A percentile compares a stretch with the other conserved stretches of the same genome.
Evolutionary conservation across 305 asterid species (phyloP).

Genomic region (Fraxinus ornus): DNA sequence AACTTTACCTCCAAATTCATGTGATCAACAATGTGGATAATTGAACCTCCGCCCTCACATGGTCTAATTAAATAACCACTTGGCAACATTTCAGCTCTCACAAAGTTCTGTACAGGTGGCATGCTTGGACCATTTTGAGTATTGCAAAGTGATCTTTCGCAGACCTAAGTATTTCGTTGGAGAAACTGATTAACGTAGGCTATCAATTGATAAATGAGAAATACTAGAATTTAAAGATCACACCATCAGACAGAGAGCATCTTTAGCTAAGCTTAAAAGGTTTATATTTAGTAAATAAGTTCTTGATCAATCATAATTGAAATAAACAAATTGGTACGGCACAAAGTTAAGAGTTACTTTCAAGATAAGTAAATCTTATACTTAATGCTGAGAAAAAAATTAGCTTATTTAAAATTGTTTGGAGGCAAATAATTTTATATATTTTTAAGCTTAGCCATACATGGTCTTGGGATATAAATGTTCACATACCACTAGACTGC

Average conservation of each 20-base stretch:
- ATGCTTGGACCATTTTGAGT: conserved; percentile 83
- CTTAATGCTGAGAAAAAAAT: background rate
- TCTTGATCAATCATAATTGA: background rate
- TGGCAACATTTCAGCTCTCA: conserved; percentile 85
- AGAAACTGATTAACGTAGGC: conserved; percentile 1
- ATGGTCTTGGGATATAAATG: background rate
- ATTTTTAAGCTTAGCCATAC: background rate
- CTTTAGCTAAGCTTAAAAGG: background rate
- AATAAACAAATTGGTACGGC: background rate
- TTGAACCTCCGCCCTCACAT: no score
- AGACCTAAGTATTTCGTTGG: conserved; percentile 43
- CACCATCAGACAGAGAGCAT: background rate
- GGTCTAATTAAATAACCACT: conserved; percentile 91
- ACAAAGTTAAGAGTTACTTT: background rate
- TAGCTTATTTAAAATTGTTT: background rate
- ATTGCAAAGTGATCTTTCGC: conserved; percentile 81
- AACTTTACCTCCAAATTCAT: conserved; percentile 68
- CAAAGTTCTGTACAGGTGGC: conserved; percentile 80
- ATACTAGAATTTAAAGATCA: background rate
- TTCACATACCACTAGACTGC: conserved; percentile 74
- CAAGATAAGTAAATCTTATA: background rate
- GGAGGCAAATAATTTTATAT: background rate
- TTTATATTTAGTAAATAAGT: background rate
- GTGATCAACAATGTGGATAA: conserved; percentile 60
- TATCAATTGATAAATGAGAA: background rate